These are phyloP conservation scores for Apiotrichum domesticum DNA, from an alignment of 1,284 basidiomycete genomes.

Conservation along the genomic window DNA sequence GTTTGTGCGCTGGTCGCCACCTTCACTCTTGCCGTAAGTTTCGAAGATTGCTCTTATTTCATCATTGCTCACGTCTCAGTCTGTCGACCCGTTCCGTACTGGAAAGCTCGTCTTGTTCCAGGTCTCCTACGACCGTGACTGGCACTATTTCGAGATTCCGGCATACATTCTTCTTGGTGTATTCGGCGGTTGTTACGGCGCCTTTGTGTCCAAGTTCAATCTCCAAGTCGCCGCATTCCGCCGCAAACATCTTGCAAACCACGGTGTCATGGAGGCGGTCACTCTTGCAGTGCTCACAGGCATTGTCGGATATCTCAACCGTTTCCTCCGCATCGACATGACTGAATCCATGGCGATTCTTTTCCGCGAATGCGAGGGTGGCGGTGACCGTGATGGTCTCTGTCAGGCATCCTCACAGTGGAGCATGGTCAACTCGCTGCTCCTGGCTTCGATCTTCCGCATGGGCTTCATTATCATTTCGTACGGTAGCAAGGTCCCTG, in stretches of 20 bases:
- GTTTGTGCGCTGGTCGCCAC: constrained; percentile 96
- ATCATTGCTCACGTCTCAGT: constrained; percentile 50
- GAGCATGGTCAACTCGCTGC: constrained; percentile 86
- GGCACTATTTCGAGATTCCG: constrained; percentile 99
- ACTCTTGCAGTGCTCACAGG: constrained; percentile 81
- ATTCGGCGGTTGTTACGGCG: constrained; percentile 95
- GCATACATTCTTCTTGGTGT: constrained; percentile 89
- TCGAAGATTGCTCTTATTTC: constrained; percentile 1
- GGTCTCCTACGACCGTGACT: constrained; percentile 93
- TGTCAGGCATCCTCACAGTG: constrained; percentile 95
- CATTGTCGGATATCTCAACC: constrained; percentile 87
- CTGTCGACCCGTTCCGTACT: constrained; percentile 97
- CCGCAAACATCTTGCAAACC: constrained; percentile 73
- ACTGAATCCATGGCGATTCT: constrained; percentile 94
- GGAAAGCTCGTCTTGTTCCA: constrained; percentile 98
- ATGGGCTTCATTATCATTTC: constrained; percentile 82
- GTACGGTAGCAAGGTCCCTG: constrained; percentile 94
- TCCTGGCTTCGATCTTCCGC: constrained; percentile 85
- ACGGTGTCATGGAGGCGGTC: constrained; percentile 85
- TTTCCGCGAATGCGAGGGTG: constrained; percentile 93
- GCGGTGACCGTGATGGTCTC: constrained; percentile 82
- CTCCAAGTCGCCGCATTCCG: constrained; percentile 91
- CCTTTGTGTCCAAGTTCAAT: constrained; percentile 95
- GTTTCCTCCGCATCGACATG: constrained; percentile 96
- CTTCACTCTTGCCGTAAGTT: constrained; percentile 79